phyloP scores from a whole-genome alignment of 371 early-diverging fungal species.

The Mucor racemosus region DNA sequence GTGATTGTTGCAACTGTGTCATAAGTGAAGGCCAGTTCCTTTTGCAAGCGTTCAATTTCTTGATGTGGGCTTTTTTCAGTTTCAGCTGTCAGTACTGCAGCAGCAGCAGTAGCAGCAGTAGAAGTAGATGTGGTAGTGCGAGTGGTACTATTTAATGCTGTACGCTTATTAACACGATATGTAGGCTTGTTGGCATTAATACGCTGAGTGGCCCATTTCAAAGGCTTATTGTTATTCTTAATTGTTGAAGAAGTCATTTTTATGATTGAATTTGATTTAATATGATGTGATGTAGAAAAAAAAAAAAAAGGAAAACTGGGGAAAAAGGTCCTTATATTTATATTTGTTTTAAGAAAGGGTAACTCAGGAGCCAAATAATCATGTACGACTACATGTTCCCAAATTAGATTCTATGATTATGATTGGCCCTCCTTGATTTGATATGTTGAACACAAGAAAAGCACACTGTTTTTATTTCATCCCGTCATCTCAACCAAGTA shows the following conservation, averaged over 20 bases:
- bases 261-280: background rate
- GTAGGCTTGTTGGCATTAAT: slow-evolving; percentile 4
- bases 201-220: slow-evolving; percentile 33
- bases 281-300: slow-evolving; percentile 5
- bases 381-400: slow-evolving; percentile 14
- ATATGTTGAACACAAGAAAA: slow-evolving; percentile 11
- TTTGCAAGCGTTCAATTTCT: slow-evolving; percentile 35
- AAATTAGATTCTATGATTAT: slow-evolving; percentile 9
- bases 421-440: slow-evolving; percentile 18
- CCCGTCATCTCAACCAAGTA: slow-evolving; percentile 8
- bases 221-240: slow-evolving; percentile 22
- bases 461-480: background rate
- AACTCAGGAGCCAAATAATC: slow-evolving; percentile 6
- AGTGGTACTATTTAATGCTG: slow-evolving; percentile 3
- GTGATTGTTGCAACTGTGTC: slow-evolving; percentile 47
- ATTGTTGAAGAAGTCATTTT: slow-evolving; percentile 24
- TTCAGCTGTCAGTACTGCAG: slow-evolving; percentile 17
- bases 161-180: slow-evolving; percentile 29
- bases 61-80: slow-evolving; percentile 12
- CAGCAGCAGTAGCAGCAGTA: slow-evolving; percentile 9
- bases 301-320: slow-evolving; percentile 16
- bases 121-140: slow-evolving; percentile 1
- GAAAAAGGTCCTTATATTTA: slow-evolving; percentile 18
- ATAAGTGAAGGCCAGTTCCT: slow-evolving; percentile 42
- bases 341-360: slow-evolving; percentile 12